Base-by-base conservation (phyloP, 768 basidiomycete genomes). In the Leccinum truebloodii region DNA sequence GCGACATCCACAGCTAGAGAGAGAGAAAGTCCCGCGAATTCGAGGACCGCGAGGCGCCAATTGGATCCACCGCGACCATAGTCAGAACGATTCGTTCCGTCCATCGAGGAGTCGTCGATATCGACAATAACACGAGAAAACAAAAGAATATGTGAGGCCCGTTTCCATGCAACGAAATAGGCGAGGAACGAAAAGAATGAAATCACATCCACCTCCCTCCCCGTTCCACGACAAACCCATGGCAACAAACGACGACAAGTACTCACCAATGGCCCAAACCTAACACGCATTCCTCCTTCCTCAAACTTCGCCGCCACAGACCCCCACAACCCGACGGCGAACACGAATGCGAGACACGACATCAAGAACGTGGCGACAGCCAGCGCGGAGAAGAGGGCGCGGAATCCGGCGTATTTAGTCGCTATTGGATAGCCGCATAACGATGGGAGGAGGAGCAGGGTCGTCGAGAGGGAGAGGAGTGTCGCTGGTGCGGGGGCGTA, bases 21-120 rank as follows among this genome's bases (percentile, higher is more conserved):
- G 35, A 37, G 14, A 16, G 3, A 3, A 37, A 3, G 35, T 14
- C 6, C 35, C 35, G 35, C 6, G 35, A 37, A 37, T 37, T 16
- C 35, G 35, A 35, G 35, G 35, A 35, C 35, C 14, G 35, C 35
- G 35, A 35, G 13, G 14, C 35, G 14, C 35, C 35, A 35, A 0
- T 35, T 2, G 14, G 6, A 37, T 37, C 35, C 35, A 16, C 13
- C 14, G 35, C 69, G 54, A 71, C 73, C 35, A 16, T 37, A 7
- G 35, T 37, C 35, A 14, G 35, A 37, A 37, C 14, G 0, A 37
- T 37, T 13, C 34, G 35, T 37, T 37, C 16, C 37, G 73, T 86
- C 87, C 9, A 84, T 89, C 63, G 84, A 89, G 53, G 88, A 91
- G 41, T n/a, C 41, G 41, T n/a, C 41, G 18, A 44, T 18, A 4